Evolutionary conservation across 257 asterid species (phyloP).

Genomic region (Buddleja alternifolia): DNA sequence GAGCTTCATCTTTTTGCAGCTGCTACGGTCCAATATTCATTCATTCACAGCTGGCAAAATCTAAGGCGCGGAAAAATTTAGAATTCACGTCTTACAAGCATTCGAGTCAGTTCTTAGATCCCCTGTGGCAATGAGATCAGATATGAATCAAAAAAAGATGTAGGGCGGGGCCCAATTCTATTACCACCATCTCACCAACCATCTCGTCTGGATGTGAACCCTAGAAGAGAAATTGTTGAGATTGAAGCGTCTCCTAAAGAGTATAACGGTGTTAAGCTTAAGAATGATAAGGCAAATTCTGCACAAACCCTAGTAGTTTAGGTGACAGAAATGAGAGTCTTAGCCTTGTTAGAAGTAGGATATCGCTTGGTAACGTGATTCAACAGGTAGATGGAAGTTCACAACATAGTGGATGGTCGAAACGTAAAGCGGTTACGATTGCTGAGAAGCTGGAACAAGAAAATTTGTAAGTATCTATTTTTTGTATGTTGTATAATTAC

Average conservation of each 20-base stretch:
- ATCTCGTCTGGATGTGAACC: constrained; percentile 31
- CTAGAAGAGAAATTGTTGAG: constrained; percentile 71
- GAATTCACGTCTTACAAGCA: constrained; percentile 75
- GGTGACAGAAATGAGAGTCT: constrained; percentile 63
- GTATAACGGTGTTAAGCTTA: constrained; percentile 18
- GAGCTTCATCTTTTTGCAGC: constrained; percentile 53
- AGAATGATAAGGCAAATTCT: constrained; percentile 6
- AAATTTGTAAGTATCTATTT: constrained; percentile 67
- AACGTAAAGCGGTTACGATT: constrained; percentile 81
- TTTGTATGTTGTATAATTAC: constrained; percentile 10
- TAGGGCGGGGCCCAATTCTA: constrained; percentile 38
- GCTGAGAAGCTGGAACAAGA: constrained; percentile 98
- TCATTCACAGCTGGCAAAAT: constrained; percentile 71
- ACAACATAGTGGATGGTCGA: constrained; percentile 78
- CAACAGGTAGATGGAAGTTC: constrained; percentile 81
- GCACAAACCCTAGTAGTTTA: no score
- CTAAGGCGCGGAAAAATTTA: constrained; percentile 77
- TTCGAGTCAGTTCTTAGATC: constrained; percentile 84
- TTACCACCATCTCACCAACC: constrained; percentile 51
- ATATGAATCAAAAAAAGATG: constrained; percentile 62
- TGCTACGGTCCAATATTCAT: constrained; percentile 77
- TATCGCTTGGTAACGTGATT: constrained; percentile 90
- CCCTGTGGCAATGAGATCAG: constrained; percentile 80
- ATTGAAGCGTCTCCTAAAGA: constrained; percentile 45
- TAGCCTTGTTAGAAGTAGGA: constrained; percentile 82